Conservation (phyloP, 768 basidiomycete genomes). For the Macrolepiota albuminosa region DNA sequence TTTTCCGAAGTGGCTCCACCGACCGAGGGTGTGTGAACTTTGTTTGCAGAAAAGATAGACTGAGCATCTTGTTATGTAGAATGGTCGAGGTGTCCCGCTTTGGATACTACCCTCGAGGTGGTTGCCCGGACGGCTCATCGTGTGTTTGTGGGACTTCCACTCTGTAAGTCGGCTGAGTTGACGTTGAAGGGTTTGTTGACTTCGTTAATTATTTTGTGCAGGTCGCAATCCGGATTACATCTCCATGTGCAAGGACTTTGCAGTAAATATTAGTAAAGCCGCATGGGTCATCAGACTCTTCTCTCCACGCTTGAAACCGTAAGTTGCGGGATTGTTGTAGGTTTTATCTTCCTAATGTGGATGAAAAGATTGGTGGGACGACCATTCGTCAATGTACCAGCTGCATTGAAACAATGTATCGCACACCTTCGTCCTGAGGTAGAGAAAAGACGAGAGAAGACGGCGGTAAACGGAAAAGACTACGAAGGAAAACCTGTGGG, state of each 20-base stretch:
- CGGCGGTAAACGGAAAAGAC: conserved; percentile 19
- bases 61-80: not conserved
- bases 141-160: conserved; percentile 22
- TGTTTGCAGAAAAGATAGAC: not conserved
- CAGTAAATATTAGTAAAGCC: conserved; percentile 14
- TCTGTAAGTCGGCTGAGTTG: conserved; percentile 14
- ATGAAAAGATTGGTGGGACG: conserved; percentile 1
- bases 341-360: not conserved
- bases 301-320: conserved; percentile 22
- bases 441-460: conserved; percentile 20
- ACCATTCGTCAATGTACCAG: conserved; percentile 4
- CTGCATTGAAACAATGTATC: not conserved
- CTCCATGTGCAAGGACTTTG: conserved; percentile 14
- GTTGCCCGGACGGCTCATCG: conserved; percentile 20
- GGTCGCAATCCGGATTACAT: conserved; percentile 19
- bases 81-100: conserved; percentile 7
- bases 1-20: conserved; percentile 1
- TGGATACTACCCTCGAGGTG: conserved; percentile 16
- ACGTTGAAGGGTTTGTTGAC: not conserved
- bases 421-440: conserved; percentile 23
- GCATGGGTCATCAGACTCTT: conserved; percentile 20
- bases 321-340: conserved; percentile 2
- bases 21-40: not conserved
- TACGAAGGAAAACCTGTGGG: conserved; percentile 24
- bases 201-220: not conserved